Evolutionary conservation across 441 rosid genomes (phyloP).

Genomic region (Eutrema salsugineum): DNA sequence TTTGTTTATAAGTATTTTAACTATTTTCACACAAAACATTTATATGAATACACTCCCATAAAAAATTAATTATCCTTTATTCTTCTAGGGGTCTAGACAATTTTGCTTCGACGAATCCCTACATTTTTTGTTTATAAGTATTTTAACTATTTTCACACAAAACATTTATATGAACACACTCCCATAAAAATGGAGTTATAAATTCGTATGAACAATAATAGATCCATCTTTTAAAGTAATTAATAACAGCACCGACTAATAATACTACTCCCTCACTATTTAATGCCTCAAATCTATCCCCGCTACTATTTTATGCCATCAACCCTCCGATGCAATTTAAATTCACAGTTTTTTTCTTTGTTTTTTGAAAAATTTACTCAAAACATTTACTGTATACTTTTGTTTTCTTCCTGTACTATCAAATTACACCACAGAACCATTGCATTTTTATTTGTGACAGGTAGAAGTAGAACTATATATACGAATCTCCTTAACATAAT

Average conservation of each 20-base stretch:
- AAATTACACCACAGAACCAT: background rate
- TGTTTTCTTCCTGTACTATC: background rate
- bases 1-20: background rate
- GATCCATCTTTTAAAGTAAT: background rate
- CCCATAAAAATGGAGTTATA: conserved; percentile 11
- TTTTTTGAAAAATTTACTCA: background rate
- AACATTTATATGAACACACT: conserved; percentile 14
- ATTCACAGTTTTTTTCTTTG: background rate
- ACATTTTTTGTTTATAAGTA: background rate
- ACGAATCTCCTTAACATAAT: background rate
- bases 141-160: background rate
- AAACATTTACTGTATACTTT: background rate
- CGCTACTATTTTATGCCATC: background rate
- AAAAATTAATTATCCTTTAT: conserved; percentile 7
- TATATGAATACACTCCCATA: conserved; percentile 12
- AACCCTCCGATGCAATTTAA: background rate
- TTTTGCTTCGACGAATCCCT: conserved; percentile 1
- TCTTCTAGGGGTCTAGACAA: background rate
- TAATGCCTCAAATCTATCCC: conserved; percentile 2
- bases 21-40: background rate
- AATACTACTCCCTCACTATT: background rate
- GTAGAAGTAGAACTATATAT: background rate
- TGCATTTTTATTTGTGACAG: background rate
- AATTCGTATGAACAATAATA: background rate
- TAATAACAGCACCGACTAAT: conserved; percentile 3